phyloP scores from a whole-genome alignment of 1,284 basidiomycete species.

The Rhodotorula sp. region DNA sequence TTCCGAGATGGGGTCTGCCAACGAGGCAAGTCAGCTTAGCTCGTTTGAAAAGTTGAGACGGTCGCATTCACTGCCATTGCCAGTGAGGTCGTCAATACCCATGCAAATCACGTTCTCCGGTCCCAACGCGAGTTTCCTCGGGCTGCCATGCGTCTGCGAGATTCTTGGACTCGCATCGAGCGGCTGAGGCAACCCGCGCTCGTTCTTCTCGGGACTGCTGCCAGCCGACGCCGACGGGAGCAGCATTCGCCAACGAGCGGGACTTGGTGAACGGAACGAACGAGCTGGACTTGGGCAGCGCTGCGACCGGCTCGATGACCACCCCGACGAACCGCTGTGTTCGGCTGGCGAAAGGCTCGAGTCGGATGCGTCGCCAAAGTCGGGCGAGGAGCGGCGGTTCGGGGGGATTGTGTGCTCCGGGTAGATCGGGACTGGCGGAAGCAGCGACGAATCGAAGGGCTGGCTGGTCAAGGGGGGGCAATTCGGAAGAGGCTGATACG shows the following conservation, averaged over 20 bases:
- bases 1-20: slow-evolving; percentile 17
- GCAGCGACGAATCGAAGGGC: background rate
- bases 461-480: background rate
- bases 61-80: background rate
- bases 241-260: slow-evolving; percentile 22
- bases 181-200: slow-evolving; percentile 24
- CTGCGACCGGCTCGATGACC: slow-evolving; percentile 1
- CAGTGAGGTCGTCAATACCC: slow-evolving; percentile 6
- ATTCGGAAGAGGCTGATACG: background rate
- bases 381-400: background rate
- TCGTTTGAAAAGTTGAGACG: no score
- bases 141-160: background rate
- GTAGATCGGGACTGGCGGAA: slow-evolving; percentile 13
- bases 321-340: background rate
- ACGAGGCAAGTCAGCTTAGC: background rate
- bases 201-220: slow-evolving; percentile 27
- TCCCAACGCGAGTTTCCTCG: slow-evolving; percentile 32
- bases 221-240: slow-evolving; percentile 25
- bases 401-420: background rate
- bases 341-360: slow-evolving; percentile 1
- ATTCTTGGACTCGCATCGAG: slow-evolving; percentile 2
- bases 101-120: slow-evolving; percentile 37
- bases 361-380: background rate
- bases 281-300: slow-evolving; percentile 2
- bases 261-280: slow-evolving; percentile 21